A percentile compares a stretch with the other conserved stretches of the same genome.
These are phyloP conservation scores for Metarhizium rileyi DNA, from an alignment of 2,329 filamentous ascomycete species.

Conservation along the genomic window DNA sequence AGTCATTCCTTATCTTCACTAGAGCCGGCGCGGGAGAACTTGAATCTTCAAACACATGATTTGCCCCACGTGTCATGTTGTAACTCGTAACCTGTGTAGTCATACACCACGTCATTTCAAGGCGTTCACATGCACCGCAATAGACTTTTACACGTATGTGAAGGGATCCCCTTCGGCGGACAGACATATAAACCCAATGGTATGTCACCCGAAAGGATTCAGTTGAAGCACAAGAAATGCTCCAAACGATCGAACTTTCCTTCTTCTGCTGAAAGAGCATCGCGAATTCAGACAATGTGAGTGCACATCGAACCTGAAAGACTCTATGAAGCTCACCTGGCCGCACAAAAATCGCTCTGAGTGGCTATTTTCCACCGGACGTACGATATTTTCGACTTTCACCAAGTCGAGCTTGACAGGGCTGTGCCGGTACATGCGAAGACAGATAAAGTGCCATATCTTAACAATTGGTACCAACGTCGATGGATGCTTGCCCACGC, in stretches of 20 bases:
- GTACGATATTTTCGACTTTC: slow-evolving; percentile 6
- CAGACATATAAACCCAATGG: neutral
- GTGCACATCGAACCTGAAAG: neutral
- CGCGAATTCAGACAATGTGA: neutral
- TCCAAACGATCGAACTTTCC: no score
- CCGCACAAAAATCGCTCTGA: slow-evolving; percentile 6
- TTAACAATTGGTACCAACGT: slow-evolving; percentile 5
- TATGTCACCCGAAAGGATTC: no score
- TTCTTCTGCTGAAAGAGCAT: neutral
- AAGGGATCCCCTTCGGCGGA: no score
- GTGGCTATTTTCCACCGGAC: slow-evolving; percentile 6
- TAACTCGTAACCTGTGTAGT: neutral
- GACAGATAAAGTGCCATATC: slow-evolving; percentile 4
- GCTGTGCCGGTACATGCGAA: slow-evolving; percentile 5
- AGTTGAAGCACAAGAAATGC: no score
- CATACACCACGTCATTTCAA: neutral
- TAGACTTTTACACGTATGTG: neutral
- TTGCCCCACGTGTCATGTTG: neutral
- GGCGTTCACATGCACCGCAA: neutral
- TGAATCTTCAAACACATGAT: neutral
- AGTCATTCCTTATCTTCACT: no score
- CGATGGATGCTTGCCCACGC: slow-evolving; percentile 7
- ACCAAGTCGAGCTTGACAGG: slow-evolving; percentile 4
- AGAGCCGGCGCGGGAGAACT: no score
- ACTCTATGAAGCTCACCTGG: slow-evolving; percentile 9